Percentiles rank a stretch among this genome's conserved stretches.
Conservation (phyloP, 2,329 filamentous ascomycete genomes). For the Paraphaeosphaeria sporulosa region DNA sequence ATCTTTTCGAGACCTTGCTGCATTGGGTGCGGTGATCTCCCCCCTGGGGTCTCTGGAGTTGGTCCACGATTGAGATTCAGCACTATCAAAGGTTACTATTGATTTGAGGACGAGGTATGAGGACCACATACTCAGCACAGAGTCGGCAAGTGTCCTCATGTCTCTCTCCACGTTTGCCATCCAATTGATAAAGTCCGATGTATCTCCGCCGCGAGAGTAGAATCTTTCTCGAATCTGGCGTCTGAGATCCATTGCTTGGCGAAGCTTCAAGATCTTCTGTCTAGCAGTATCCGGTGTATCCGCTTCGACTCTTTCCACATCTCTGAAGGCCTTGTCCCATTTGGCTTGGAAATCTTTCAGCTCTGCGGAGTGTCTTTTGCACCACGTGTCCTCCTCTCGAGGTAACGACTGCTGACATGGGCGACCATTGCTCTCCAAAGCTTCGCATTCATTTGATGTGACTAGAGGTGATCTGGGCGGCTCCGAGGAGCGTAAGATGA, state of each 20-base stretch:
- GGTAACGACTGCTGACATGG: slow-evolving; percentile 24
- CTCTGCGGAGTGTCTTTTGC: slow-evolving; percentile 28
- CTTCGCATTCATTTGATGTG: slow-evolving; percentile 25
- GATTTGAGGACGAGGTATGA: background rate
- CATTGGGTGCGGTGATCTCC: slow-evolving; percentile 21
- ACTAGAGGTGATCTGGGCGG: slow-evolving; percentile 1
- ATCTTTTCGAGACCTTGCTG: slow-evolving; percentile 26
- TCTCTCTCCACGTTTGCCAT: slow-evolving; percentile 32
- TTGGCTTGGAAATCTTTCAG: slow-evolving; percentile 23
- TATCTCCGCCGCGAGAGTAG: slow-evolving; percentile 31
- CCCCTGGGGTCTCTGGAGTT: slow-evolving; percentile 26
- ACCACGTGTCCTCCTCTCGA: slow-evolving; percentile 30
- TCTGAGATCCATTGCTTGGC: slow-evolving; percentile 31
- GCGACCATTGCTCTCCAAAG: slow-evolving; percentile 31
- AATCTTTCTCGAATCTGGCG: slow-evolving; percentile 33
- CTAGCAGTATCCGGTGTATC: slow-evolving; percentile 23
- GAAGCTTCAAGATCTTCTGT: slow-evolving; percentile 34
- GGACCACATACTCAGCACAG: slow-evolving; percentile 29
- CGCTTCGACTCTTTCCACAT: slow-evolving; percentile 29
- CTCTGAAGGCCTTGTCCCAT: slow-evolving; percentile 26
- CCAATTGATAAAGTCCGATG: slow-evolving; percentile 30
- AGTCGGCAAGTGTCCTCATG: slow-evolving; percentile 29
- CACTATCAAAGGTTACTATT: slow-evolving; percentile 19
- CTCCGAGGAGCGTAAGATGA: background rate
- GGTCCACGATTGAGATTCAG: slow-evolving; percentile 26